Percentiles rank a stretch among this genome's conserved stretches.
phyloP scores from a whole-genome alignment of 345 rosid genomes.

The Raphanus sativus region DNA sequence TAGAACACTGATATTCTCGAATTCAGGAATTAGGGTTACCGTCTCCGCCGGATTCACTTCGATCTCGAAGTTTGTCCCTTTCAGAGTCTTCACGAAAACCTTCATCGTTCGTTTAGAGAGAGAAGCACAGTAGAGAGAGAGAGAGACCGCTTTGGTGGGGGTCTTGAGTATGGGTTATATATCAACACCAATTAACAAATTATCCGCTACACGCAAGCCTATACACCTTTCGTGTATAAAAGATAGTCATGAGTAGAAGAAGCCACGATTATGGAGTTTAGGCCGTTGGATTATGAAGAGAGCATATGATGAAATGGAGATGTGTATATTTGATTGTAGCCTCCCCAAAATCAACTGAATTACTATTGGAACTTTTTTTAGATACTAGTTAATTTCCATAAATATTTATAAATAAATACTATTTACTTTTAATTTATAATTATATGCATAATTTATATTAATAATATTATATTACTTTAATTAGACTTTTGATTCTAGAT shows the following conservation, averaged over 20 bases:
- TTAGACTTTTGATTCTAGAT: no score
- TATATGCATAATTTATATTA: no score
- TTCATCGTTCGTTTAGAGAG: slow-evolving; percentile 52
- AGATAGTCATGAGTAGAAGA: neutral
- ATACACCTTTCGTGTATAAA: neutral
- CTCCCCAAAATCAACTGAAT: neutral
- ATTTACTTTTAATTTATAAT: no score
- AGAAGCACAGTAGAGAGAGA: slow-evolving; percentile 37
- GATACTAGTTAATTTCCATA: no score
- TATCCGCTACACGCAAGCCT: neutral
- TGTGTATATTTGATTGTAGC: neutral
- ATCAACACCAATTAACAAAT: slow-evolving; percentile 7
- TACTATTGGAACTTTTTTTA: slow-evolving; percentile 16
- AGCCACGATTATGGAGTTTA: neutral
- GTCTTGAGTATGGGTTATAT: slow-evolving; percentile 24
- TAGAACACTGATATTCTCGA: neutral
- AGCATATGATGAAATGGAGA: neutral
- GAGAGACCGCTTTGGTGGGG: slow-evolving; percentile 19
- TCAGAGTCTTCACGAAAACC: slow-evolving; percentile 74
- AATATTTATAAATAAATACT: no score
- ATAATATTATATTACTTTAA: no score
- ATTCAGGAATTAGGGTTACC: slow-evolving; percentile 34
- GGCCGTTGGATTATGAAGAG: slow-evolving; percentile 9
- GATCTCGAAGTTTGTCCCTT: slow-evolving; percentile 66
- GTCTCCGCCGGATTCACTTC: slow-evolving; percentile 64